Evolutionary conservation across 2,329 filamentous ascomycete genomes (phyloP).

Genomic region (Fusarium sp.): DNA sequence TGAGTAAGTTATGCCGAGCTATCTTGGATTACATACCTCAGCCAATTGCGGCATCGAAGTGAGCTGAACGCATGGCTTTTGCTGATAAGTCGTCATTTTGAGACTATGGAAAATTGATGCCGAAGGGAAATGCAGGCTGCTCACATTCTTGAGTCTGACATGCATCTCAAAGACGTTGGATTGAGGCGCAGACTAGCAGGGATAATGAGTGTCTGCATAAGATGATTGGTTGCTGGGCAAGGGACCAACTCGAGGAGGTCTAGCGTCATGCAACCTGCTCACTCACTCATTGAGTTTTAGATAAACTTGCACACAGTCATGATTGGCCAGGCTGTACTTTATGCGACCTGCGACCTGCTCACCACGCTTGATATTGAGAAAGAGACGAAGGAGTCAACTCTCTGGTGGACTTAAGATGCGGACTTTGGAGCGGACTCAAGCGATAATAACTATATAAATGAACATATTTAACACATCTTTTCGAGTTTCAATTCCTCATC

Average conservation of each 20-base stretch:
- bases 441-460: background rate
- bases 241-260: background rate
- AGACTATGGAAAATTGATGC: constrained; percentile 1
- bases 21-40: background rate
- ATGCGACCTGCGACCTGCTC: constrained; percentile 17
- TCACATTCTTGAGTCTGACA: constrained; percentile 37
- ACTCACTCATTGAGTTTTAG: background rate
- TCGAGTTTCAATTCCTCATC: too few species aligned
- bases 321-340: background rate
- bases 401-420: background rate
- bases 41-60: constrained; percentile 21
- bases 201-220: background rate
- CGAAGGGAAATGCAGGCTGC: constrained; percentile 35
- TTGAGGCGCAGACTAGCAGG: constrained; percentile 21
- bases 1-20: background rate
- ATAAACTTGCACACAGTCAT: background rate
- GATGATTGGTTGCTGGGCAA: background rate
- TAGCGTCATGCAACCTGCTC: constrained; percentile 35
- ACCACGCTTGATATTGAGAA: background rate
- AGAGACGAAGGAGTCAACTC: background rate
- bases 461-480: too few species aligned
- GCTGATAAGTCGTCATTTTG: background rate
- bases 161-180: background rate
- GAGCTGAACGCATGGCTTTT: constrained; percentile 4
- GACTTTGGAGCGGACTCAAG: background rate